Evolutionary conservation across 768 basidiomycete species (phyloP).

Genomic region (Neoboletus brunneissimus): DNA sequence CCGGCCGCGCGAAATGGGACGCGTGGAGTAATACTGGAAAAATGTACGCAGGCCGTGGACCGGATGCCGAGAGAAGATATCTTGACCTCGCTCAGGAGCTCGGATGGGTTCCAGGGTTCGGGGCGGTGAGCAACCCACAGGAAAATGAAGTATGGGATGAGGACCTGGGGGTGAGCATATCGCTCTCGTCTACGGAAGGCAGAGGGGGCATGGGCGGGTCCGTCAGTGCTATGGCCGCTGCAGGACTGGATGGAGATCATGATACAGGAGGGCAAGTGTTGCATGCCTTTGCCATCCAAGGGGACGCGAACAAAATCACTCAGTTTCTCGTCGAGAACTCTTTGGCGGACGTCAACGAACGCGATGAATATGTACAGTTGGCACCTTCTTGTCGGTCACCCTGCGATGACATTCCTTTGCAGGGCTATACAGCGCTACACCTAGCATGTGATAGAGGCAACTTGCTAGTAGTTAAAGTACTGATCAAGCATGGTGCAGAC

Average conservation of each 20-base stretch:
- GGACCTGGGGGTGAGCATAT: constrained; percentile 30
- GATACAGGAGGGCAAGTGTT: constrained; percentile 42
- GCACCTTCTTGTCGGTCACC: not conserved
- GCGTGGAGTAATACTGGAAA: constrained; percentile 63
- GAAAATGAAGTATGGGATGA: constrained; percentile 44
- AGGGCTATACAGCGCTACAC: constrained; percentile 91
- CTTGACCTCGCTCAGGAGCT: constrained; percentile 62
- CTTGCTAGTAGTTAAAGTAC: constrained; percentile 47
- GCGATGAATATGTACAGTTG: constrained; percentile 72
- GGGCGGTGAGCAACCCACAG: constrained; percentile 5
- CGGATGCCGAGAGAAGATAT: constrained; percentile 62
- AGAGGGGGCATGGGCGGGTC: constrained; percentile 49
- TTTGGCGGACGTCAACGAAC: constrained; percentile 50
- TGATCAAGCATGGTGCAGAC: constrained; percentile 68
- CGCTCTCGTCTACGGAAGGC: constrained; percentile 23
- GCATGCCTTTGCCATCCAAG: constrained; percentile 63
- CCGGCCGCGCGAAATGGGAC: constrained; percentile 85
- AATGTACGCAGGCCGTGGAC: constrained; percentile 40
- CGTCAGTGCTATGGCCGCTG: constrained; percentile 58
- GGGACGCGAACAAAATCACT: constrained; percentile 46
- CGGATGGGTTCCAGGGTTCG: constrained; percentile 57
- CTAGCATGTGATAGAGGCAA: constrained; percentile 84
- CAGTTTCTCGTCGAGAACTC: constrained; percentile 43
- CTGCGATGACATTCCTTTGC: constrained; percentile 6
- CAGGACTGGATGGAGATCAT: constrained; percentile 35